Evolutionary conservation across 2,329 filamentous ascomycete genomes (phyloP).

Genomic region (Aureobasidium sp.): DNA sequence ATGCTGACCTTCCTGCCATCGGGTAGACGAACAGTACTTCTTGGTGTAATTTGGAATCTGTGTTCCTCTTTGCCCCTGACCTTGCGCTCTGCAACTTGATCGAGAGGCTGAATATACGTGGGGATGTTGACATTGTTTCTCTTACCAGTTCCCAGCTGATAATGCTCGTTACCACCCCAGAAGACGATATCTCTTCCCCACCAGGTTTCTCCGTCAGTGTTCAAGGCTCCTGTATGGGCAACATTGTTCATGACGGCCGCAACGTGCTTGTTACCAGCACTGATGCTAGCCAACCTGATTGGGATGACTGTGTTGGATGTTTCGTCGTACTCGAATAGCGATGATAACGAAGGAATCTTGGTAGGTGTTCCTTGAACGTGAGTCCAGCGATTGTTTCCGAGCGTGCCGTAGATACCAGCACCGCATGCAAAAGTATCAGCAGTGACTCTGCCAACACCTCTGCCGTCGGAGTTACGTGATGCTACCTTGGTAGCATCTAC

Average conservation of each 20-base stretch:
- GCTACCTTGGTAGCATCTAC: conserved; percentile 65
- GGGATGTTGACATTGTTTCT: conserved; percentile 72
- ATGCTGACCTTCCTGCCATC: conserved; percentile 62
- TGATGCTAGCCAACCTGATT: conserved; percentile 67
- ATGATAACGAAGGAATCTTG: conserved; percentile 77
- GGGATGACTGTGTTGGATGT: conserved; percentile 58
- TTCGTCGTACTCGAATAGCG: conserved; percentile 84
- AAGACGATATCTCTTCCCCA: conserved; percentile 85
- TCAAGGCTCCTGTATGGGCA: conserved; percentile 44
- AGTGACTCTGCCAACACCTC: conserved; percentile 50
- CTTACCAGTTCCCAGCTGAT: conserved; percentile 87
- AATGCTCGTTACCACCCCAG: conserved; percentile 93
- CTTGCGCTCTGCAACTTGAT: conserved; percentile 55
- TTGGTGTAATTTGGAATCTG: conserved; percentile 74
- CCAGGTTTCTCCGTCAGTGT: conserved; percentile 64
- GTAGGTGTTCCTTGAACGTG: conserved; percentile 71
- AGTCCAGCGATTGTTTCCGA: conserved; percentile 84
- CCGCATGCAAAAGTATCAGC: conserved; percentile 84
- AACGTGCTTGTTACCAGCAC: conserved; percentile 71
- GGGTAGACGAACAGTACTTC: conserved; percentile 60
- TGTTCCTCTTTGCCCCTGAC: conserved; percentile 60
- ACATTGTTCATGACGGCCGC: conserved; percentile 79
- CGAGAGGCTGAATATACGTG: conserved; percentile 69
- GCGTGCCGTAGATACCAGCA: conserved; percentile 71
- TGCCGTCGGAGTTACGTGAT: conserved; percentile 27